Evolutionary conservation across 768 basidiomycete genomes (phyloP), one percentile per base, ranked within the genome.

Genomic region (Tricholoma hemisulphureum): DNA sequence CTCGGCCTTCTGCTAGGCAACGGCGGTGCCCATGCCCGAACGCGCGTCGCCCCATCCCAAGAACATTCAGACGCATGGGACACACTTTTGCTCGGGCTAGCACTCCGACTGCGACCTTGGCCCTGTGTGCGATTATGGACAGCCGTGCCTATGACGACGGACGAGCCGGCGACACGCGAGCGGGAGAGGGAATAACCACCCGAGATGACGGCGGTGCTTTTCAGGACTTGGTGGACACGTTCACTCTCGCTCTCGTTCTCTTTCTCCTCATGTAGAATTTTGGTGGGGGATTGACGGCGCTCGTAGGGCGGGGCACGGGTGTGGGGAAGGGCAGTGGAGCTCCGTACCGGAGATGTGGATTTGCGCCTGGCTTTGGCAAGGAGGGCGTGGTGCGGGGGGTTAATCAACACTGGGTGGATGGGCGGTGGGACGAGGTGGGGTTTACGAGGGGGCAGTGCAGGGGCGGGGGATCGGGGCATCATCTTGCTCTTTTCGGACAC

Each of bases 161-260:
- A 71, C 70, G 71, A 72, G 67, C 65, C 57, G 43, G 63, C 58
- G 28, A 73, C 63, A 61, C 60, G 62, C 43, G 69, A 69, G 58
- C 67, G 68, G 28, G 67, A 63, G 53, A 71, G 63, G 53, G 68
- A 68, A 71, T 65, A 67, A 61, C 64, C 61, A 67, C 71, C 71
- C 56, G 70, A 64, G 23, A 68, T 62, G 46, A 67, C 66, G 23
- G 78, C 73, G 32, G 83, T 84, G 61, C 86, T 87, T 70, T 87
- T 88, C 32, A 91, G 76, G 10, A 91, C 84, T 67, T 86, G 83
- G 59, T 89, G 74, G 16, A 90, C 81, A 8, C 89, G 77, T 66
- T 88, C 86, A 61, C 82, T 81, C 67, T 89, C 88, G n/a, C 82
- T 83, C 64, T 90, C 86, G 0, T 83, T 84, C 50, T 82, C 81